Evolutionary conservation across 129 eudicot species (phyloP).

Genomic region (Arctium lappa): DNA sequence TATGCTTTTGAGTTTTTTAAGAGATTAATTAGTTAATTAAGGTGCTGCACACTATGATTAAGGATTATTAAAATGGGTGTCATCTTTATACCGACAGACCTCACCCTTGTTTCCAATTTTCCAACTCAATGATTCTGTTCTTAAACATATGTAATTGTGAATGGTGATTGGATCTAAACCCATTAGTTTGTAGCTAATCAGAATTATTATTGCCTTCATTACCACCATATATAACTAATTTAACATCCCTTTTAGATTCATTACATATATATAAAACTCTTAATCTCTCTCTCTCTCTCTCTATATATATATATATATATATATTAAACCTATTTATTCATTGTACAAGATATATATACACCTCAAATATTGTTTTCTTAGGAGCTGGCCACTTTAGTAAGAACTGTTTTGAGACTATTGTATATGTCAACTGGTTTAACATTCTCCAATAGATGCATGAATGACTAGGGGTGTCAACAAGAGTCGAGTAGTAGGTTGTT

Average conservation of each 20-base stretch:
- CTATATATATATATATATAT: neutral
- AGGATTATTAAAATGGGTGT: constrained; percentile 43
- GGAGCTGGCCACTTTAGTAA: neutral
- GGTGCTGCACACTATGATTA: constrained; percentile 21
- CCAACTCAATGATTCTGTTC: constrained; percentile 45
- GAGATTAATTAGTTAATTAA: constrained; percentile 22
- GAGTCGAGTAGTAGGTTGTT: neutral
- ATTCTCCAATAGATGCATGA: constrained; percentile 17
- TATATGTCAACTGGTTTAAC: constrained; percentile 8
- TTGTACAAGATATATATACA: neutral
- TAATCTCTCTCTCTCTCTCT: neutral
- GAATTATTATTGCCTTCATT: constrained; percentile 27
- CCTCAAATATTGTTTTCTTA: neutral
- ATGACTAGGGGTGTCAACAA: neutral
- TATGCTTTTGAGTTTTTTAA: constrained; percentile 39
- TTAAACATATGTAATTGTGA: constrained; percentile 38
- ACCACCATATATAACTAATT: constrained; percentile 18
- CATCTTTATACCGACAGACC: constrained; percentile 62
- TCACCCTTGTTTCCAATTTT: constrained; percentile 53
- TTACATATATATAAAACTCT: neutral
- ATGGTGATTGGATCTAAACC: constrained; percentile 36
- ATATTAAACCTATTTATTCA: neutral
- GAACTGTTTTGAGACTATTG: constrained; percentile 1
- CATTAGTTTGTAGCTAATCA: constrained; percentile 32
- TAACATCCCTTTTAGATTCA: constrained; percentile 16